Evolutionary conservation across 331 rosid genomes (phyloP).

Genomic region (Saraca asoca): DNA sequence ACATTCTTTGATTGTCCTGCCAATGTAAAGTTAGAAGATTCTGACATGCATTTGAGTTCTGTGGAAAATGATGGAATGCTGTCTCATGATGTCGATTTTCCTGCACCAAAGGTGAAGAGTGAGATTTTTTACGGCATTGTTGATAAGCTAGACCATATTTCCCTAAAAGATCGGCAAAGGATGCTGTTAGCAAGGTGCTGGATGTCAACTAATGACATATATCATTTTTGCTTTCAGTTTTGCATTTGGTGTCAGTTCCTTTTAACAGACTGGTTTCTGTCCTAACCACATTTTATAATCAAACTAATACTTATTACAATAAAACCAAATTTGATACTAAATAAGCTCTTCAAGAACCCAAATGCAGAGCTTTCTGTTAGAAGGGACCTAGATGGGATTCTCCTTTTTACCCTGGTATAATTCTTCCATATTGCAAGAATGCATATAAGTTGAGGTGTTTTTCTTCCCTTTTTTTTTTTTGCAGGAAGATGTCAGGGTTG

Average conservation of each 20-base stretch:
- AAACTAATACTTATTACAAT: conserved; percentile 23
- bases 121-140: conserved; percentile 44
- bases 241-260: conserved; percentile 19
- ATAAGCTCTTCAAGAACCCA: conserved; percentile 8
- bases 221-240: conserved; percentile 16
- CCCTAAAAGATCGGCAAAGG: conserved; percentile 65
- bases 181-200: conserved; percentile 67
- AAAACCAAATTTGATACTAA: conserved; percentile 2
- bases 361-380: neutral
- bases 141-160: conserved; percentile 67
- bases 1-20: conserved; percentile 39
- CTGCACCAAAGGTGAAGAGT: conserved; percentile 35
- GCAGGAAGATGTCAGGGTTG: conserved; percentile 49
- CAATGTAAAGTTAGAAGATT: conserved; percentile 44
- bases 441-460: neutral
- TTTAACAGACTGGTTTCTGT: conserved; percentile 3
- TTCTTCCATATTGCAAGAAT: neutral
- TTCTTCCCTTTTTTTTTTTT: conserved; percentile 18
- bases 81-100: conserved; percentile 39
- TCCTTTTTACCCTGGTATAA: neutral
- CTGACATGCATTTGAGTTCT: conserved; percentile 36
- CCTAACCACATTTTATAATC: conserved; percentile 2
- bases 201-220: conserved; percentile 27
- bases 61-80: conserved; percentile 37
- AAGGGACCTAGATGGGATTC: conserved; percentile 12